Percentiles rank a stretch among this genome's conserved stretches.
Conservation (phyloP, 805 yeast genomes). For the Ogataea ramenticola region DNA sequence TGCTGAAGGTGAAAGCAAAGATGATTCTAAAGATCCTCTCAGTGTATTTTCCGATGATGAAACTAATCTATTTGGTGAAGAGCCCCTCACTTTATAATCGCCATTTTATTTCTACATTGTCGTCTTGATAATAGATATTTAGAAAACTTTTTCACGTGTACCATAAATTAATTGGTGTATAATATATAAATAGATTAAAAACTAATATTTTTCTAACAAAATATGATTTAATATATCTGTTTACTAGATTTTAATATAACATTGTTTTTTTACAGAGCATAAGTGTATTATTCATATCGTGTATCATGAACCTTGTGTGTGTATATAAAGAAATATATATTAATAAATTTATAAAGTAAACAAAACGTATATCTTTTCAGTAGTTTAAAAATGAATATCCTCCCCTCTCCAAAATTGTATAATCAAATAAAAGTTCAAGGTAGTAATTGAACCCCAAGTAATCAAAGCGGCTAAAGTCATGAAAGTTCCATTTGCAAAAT, state of each 20-base stretch:
- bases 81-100: neutral
- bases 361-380: too few relatives aligned
- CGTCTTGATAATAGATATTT: too few relatives aligned
- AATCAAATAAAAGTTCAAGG: constrained; percentile 56
- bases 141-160: too few relatives aligned
- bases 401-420: constrained; percentile 26
- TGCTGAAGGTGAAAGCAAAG: neutral
- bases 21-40: neutral
- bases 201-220: neutral
- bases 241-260: too few relatives aligned
- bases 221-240: too few relatives aligned
- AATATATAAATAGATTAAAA: neutral
- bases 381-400: constrained; percentile 23
- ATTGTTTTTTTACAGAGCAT: too few relatives aligned
- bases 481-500: constrained; percentile 58
- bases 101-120: too few relatives aligned
- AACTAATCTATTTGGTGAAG: neutral
- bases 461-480: constrained; percentile 42
- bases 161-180: neutral
- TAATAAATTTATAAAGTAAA: too few relatives aligned
- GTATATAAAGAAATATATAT: too few relatives aligned
- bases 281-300: too few relatives aligned
- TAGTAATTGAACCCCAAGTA: constrained; percentile 66
- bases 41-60: neutral
- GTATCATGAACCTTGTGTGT: too few relatives aligned